Evolutionary conservation across 2,329 filamentous ascomycete genomes (phyloP).

Genomic region (Lasiodiplodia gonubiensis): DNA sequence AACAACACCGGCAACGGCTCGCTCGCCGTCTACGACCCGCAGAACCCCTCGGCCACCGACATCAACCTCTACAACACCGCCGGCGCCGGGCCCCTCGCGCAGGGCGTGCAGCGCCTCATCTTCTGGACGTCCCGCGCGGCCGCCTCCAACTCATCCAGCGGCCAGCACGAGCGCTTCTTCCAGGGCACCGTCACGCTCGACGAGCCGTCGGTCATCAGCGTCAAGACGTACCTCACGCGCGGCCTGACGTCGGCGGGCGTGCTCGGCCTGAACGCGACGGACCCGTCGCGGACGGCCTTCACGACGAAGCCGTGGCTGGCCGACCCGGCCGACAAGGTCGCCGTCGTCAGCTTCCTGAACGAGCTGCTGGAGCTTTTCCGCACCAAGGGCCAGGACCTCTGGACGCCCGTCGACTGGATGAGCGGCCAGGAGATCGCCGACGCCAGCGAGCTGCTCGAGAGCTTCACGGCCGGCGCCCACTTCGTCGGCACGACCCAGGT

Average conservation of each 20-base stretch:
- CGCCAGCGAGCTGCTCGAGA: constrained; percentile 45
- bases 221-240: constrained; percentile 45
- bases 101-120: constrained; percentile 54
- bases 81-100: constrained; percentile 50
- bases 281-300: constrained; percentile 48
- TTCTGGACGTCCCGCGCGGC: constrained; percentile 51
- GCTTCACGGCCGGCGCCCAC: constrained; percentile 51
- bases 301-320: constrained; percentile 66
- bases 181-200: constrained; percentile 56
- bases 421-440: constrained; percentile 63
- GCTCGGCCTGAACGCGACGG: constrained; percentile 59
- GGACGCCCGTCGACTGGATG: constrained; percentile 51
- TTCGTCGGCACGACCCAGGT: constrained; percentile 64
- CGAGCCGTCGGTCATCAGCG: constrained; percentile 38
- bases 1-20: constrained; percentile 31
- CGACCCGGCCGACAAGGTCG: constrained; percentile 62
- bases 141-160: constrained; percentile 43
- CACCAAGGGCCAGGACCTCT: constrained; percentile 55
- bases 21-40: constrained; percentile 34
- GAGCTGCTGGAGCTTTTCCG: constrained; percentile 62
- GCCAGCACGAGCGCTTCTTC: constrained; percentile 42
- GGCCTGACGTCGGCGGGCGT: constrained; percentile 64
- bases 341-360: constrained; percentile 67
- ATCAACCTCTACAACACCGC: constrained; percentile 40
- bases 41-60: constrained; percentile 37